These are phyloP conservation scores for Pythium sp. DNA, from an alignment of 352 stramenopile species.

Conservation along the genomic window DNA sequence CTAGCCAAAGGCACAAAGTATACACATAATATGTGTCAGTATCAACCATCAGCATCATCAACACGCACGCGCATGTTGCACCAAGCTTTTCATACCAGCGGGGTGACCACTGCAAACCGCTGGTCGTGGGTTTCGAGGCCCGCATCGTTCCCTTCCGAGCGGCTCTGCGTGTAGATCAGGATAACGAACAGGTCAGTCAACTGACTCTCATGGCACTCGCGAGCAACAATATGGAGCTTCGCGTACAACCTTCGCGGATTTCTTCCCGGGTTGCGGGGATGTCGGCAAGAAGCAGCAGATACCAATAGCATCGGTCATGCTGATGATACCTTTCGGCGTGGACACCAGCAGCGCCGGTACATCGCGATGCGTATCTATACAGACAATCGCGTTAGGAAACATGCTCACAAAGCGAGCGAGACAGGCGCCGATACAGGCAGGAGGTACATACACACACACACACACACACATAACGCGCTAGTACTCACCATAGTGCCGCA, in stretches of 20 bases:
- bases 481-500: slow-evolving; percentile 65
- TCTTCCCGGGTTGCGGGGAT: slow-evolving; percentile 37
- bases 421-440: neutral
- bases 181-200: neutral
- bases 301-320: slow-evolving; percentile 63
- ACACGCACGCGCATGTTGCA: neutral
- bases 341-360: slow-evolving; percentile 53
- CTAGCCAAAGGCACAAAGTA: slow-evolving; percentile 22
- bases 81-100: slow-evolving; percentile 35
- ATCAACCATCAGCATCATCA: neutral
- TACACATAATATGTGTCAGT: no score
- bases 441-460: no score
- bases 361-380: slow-evolving; percentile 56
- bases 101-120: slow-evolving; percentile 74
- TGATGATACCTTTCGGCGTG: slow-evolving; percentile 72
- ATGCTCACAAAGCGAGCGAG: neutral
- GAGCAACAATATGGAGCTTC: neutral
- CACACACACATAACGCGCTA: neutral
- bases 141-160: slow-evolving; percentile 51
- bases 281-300: slow-evolving; percentile 71
- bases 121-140: slow-evolving; percentile 60
- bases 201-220: neutral
- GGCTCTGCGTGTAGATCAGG: slow-evolving; percentile 29
- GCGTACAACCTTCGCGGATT: slow-evolving; percentile 61
- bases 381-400: neutral